A percentile compares a stretch with the other conserved stretches of the same genome.
These are phyloP conservation scores for Aschersonia sp. DNA, from an alignment of 2,329 filamentous ascomycete genomes.

Conservation along the genomic window DNA sequence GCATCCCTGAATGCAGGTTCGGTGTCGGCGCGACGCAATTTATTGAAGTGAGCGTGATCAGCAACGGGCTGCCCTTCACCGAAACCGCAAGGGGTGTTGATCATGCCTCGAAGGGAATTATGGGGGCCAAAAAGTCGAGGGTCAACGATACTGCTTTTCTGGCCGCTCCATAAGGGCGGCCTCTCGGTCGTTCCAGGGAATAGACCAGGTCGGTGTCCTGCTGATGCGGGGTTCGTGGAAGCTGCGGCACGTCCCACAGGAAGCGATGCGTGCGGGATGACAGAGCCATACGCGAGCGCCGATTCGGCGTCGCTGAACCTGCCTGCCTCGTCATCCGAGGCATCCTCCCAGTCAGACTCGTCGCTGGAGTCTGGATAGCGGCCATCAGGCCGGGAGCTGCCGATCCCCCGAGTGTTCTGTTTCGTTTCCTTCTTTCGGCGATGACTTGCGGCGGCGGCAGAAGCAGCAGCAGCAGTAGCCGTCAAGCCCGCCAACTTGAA, in stretches of 20 bases:
- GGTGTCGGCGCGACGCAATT: slow-evolving; percentile 10
- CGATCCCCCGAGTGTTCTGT: slow-evolving; percentile 20
- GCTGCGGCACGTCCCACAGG: slow-evolving; percentile 2
- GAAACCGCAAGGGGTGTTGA: slow-evolving; percentile 38
- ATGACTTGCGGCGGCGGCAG: slow-evolving; percentile 25
- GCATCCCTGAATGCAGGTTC: slow-evolving; percentile 10
- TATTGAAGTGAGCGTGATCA: slow-evolving; percentile 11
- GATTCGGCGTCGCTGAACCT: slow-evolving; percentile 23
- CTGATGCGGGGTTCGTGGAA: slow-evolving; percentile 5
- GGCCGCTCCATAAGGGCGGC: slow-evolving; percentile 9
- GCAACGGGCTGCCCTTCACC: slow-evolving; percentile 18
- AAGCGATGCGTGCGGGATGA: slow-evolving; percentile 11
- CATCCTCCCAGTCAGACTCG: slow-evolving; percentile 43
- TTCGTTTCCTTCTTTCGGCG: slow-evolving; percentile 24
- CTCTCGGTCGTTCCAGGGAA: slow-evolving; percentile 2
- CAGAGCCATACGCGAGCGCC: slow-evolving; percentile 21
- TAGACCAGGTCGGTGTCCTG: slow-evolving; percentile 1
- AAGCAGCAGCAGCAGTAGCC: slow-evolving; percentile 26
- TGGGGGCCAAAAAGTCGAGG: slow-evolving; percentile 43
- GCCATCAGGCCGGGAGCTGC: slow-evolving; percentile 24
- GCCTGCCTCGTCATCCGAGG: slow-evolving; percentile 28
- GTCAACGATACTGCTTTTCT: slow-evolving; percentile 38
- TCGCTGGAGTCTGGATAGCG: slow-evolving; percentile 7
- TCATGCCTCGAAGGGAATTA: slow-evolving; percentile 44
- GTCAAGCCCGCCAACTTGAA: slow-evolving; percentile 11